phyloP scores from a whole-genome alignment of 768 basidiomycete species.

The Amanita brunnescens region DNA sequence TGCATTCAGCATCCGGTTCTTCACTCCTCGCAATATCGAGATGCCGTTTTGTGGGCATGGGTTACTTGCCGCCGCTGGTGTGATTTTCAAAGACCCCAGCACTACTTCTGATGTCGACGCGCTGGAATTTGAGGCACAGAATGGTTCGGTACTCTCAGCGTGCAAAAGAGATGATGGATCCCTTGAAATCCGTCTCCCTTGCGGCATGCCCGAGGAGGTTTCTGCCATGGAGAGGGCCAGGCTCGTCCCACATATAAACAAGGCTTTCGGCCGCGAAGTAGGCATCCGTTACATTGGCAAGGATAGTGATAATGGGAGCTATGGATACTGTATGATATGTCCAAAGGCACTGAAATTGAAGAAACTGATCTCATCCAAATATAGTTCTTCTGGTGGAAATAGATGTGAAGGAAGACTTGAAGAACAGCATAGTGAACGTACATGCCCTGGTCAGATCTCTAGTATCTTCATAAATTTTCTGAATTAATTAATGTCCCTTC shows the following conservation, averaged over 20 bases:
- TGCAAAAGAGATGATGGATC: conserved; percentile 22
- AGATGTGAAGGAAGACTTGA: conserved; percentile 28
- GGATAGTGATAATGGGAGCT: conserved; percentile 22
- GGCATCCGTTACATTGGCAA: conserved; percentile 26
- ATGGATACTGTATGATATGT: conserved; percentile 21
- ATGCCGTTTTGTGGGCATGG: conserved; percentile 35
- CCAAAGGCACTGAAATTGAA: too few species aligned
- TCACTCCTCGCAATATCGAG: conserved; percentile 22
- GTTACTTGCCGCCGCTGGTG: conserved; percentile 31
- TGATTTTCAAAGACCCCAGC: conserved; percentile 15
- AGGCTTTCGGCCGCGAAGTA: conserved; percentile 32
- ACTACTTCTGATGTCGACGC: conserved; percentile 19
- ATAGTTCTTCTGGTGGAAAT: conserved; percentile 34
- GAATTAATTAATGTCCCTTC: background rate
- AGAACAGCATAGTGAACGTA: conserved; percentile 21
- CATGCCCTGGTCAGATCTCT: conserved; percentile 24
- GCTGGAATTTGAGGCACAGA: conserved; percentile 24
- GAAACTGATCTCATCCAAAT: background rate
- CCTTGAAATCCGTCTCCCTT: conserved; percentile 31
- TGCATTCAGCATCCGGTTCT: conserved; percentile 30
- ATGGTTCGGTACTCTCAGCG: conserved; percentile 18
- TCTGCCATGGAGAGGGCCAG: conserved; percentile 21
- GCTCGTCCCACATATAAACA: conserved; percentile 21
- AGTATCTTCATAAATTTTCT: background rate
- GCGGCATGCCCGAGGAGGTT: conserved; percentile 17